Conservation (phyloP, 1,139 yeast species). For the Lodderomyces elongisporus region DNA sequence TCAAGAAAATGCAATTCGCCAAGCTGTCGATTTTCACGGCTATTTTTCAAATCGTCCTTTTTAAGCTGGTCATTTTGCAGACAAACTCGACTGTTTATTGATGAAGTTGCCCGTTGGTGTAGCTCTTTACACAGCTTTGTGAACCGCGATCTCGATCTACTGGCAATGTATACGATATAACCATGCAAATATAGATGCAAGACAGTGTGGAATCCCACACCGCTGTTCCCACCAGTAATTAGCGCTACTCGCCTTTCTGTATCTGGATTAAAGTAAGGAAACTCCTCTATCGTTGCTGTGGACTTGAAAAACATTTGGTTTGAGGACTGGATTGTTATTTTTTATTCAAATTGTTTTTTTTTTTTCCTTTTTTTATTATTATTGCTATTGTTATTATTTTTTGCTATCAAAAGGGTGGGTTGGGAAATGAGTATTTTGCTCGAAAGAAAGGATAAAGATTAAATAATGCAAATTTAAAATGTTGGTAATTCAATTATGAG, state of each 20-base stretch:
- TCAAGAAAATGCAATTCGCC: constrained; percentile 61
- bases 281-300: constrained; percentile 21
- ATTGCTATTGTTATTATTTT: too few relatives aligned
- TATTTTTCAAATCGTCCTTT: background rate
- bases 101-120: constrained; percentile 48
- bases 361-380: too few relatives aligned
- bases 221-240: constrained; percentile 77
- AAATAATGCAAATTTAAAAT: too few relatives aligned
- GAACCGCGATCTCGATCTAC: constrained; percentile 57
- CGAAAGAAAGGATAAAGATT: too few relatives aligned
- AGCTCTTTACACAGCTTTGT: constrained; percentile 52
- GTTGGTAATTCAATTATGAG: too few relatives aligned
- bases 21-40: constrained; percentile 21
- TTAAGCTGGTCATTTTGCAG: constrained; percentile 13
- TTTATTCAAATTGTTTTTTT: too few relatives aligned
- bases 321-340: too few relatives aligned
- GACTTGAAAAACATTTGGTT: too few relatives aligned
- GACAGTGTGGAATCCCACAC: constrained; percentile 74
- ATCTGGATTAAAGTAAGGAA: constrained; percentile 37
- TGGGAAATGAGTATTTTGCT: too few relatives aligned
- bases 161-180: constrained; percentile 65
- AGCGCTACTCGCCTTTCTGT: constrained; percentile 54
- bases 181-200: constrained; percentile 78
- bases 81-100: too few relatives aligned
- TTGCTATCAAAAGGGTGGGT: too few relatives aligned